These are phyloP conservation scores for Colletotrichum nymphaeae DNA, from an alignment of 2,329 filamentous ascomycete species.

Conservation along the genomic window DNA sequence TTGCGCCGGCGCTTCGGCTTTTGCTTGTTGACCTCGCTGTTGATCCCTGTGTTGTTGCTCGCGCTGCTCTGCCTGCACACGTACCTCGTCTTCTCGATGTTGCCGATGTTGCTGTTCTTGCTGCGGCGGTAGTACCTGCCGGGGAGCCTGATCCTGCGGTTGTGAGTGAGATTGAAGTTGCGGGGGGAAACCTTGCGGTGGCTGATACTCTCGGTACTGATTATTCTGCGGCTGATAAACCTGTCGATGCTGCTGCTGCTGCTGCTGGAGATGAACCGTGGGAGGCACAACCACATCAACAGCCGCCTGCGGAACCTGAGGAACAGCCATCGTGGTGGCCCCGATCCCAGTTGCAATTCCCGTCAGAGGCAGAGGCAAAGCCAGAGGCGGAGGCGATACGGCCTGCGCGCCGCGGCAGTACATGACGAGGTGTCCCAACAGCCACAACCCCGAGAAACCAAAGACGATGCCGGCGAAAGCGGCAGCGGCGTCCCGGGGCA, in stretches of 20 bases:
- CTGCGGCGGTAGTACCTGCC: background rate
- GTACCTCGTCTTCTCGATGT: no score
- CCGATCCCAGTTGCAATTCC: background rate
- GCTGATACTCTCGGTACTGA: background rate
- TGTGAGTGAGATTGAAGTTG: background rate
- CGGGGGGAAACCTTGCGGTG: background rate
- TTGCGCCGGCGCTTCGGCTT: no score
- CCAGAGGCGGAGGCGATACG: background rate
- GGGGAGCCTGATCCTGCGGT: background rate
- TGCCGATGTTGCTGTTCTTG: background rate
- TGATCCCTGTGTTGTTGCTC: background rate
- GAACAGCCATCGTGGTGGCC: background rate
- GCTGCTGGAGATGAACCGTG: background rate
- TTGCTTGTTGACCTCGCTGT: background rate
- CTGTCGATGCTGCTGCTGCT: conserved; percentile 1
- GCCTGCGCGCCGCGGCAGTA: conserved; percentile 17
- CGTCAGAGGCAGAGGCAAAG: background rate
- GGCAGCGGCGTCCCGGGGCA: conserved; percentile 3
- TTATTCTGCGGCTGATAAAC: background rate
- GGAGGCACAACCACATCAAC: background rate
- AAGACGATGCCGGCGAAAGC: conserved; percentile 6
- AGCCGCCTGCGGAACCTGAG: background rate
- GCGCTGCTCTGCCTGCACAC: no score
- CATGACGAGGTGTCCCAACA: conserved; percentile 14
- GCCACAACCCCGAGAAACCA: conserved; percentile 21